A percentile compares a stretch with the other conserved stretches of the same genome.
Evolutionary conservation across 495 filamentous ascomycete genomes (phyloP).

Genomic region (Neurospora sp.): DNA sequence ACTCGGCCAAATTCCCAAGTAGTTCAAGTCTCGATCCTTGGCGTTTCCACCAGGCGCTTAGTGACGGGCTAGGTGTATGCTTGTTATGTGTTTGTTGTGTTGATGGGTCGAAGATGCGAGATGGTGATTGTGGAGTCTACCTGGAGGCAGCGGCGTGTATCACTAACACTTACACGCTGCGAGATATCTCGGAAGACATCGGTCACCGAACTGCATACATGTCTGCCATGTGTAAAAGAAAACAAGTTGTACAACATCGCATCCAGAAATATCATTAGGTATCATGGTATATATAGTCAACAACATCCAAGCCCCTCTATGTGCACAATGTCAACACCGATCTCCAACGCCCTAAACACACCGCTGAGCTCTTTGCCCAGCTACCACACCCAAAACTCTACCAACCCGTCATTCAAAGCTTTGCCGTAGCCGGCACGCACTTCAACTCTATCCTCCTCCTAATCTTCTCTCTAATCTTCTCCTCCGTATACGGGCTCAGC

Average conservation of each 20-base stretch:
- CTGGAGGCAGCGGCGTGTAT: not conserved
- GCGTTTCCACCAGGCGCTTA: not conserved
- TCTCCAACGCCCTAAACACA: not conserved
- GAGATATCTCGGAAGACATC: not conserved
- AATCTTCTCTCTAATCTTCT: constrained; percentile 45
- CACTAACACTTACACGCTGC: not conserved
- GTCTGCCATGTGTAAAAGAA: not conserved
- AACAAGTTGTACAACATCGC: not conserved
- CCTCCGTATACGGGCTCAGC: constrained; percentile 39
- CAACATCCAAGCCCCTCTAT: not conserved
- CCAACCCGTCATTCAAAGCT: not conserved
- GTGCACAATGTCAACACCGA: not conserved
- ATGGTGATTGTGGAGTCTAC: not conserved
- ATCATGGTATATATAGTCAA: not conserved
- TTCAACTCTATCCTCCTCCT: constrained; percentile 25
- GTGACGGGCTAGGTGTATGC: not conserved
- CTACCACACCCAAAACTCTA: not conserved
- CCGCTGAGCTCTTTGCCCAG: not conserved
- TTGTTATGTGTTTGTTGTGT: not conserved
- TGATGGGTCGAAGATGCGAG: not conserved
- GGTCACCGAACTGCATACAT: not conserved
- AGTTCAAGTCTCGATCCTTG: not conserved
- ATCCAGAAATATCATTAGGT: not conserved
- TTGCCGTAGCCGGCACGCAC: not conserved
- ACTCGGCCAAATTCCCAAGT: not conserved